Evolutionary conservation across 306 rosid genomes (phyloP).

Genomic region (Dryas alaskensis): DNA sequence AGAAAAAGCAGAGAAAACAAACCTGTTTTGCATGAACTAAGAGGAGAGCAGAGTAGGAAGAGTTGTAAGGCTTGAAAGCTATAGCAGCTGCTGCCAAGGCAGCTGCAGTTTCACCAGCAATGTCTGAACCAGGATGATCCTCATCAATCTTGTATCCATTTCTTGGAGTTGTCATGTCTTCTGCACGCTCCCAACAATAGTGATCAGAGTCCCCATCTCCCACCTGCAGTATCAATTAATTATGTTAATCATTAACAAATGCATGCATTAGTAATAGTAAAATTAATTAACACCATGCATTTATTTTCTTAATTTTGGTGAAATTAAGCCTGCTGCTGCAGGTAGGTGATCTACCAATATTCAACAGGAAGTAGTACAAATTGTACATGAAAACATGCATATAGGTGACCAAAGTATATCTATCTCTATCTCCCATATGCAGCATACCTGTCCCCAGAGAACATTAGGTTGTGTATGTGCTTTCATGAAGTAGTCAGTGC

Average conservation of each 20-base stretch:
- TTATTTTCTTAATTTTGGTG: background rate
- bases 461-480: constrained; percentile 79
- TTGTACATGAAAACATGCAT: background rate
- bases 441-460: constrained; percentile 78
- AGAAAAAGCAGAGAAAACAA: background rate
- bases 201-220: constrained; percentile 91
- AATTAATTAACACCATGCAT: background rate
- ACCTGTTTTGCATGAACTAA: constrained; percentile 78
- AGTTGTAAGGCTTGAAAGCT: constrained; percentile 73
- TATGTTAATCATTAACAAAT: background rate
- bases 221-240: constrained; percentile 35
- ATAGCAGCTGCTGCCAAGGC: constrained; percentile 85
- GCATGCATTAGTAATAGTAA: background rate
- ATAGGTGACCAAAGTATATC: constrained; percentile 22
- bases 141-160: constrained; percentile 69
- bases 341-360: background rate
- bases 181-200: constrained; percentile 87
- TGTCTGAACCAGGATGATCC: constrained; percentile 80
- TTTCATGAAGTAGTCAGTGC: constrained; percentile 75
- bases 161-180: constrained; percentile 83
- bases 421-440: background rate
- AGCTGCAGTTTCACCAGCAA: constrained; percentile 89
- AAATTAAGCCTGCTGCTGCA: background rate
- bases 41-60: constrained; percentile 69
- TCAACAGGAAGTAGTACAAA: background rate